Conservation (phyloP, 2,329 filamentous ascomycete genomes). For the Aspergillus awamori region DNA sequence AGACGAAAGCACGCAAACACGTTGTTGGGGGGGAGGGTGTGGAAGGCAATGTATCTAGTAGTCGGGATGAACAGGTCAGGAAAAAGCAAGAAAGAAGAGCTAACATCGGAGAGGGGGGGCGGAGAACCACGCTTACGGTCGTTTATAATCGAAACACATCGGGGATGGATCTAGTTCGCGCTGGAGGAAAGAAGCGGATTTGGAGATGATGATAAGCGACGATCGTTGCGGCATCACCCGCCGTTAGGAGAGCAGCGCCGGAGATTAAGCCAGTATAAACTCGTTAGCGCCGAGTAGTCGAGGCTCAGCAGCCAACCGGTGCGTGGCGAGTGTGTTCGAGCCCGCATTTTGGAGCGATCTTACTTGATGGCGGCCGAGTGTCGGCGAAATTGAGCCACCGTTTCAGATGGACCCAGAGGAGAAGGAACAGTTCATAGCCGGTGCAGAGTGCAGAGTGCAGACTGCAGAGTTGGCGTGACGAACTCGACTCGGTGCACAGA, state of each 20-base stretch:
- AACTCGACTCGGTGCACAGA: no score
- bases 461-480: no score
- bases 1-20: neutral
- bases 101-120: slow-evolving; percentile 6
- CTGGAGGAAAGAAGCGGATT: neutral
- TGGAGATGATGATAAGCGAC: slow-evolving; percentile 15
- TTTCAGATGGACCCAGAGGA: neutral
- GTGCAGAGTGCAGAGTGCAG: no score
- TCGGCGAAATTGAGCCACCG: slow-evolving; percentile 1
- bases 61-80: neutral
- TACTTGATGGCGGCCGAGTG: neutral
- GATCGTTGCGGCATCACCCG: slow-evolving; percentile 19
- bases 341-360: neutral
- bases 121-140: slow-evolving; percentile 2
- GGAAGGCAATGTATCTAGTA: no score
- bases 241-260: slow-evolving; percentile 6
- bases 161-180: slow-evolving; percentile 6
- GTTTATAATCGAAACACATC: slow-evolving; percentile 1
- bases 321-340: neutral
- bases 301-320: neutral
- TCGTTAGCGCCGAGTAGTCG: neutral
- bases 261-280: slow-evolving; percentile 1
- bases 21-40: neutral
- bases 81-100: neutral
- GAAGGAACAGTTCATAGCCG: no score